Percentiles rank a stretch among this genome's conserved stretches.
These are phyloP conservation scores for Aegilops umbellulata DNA, from an alignment of 176 grass and related monocot genomes.

Conservation along the genomic window DNA sequence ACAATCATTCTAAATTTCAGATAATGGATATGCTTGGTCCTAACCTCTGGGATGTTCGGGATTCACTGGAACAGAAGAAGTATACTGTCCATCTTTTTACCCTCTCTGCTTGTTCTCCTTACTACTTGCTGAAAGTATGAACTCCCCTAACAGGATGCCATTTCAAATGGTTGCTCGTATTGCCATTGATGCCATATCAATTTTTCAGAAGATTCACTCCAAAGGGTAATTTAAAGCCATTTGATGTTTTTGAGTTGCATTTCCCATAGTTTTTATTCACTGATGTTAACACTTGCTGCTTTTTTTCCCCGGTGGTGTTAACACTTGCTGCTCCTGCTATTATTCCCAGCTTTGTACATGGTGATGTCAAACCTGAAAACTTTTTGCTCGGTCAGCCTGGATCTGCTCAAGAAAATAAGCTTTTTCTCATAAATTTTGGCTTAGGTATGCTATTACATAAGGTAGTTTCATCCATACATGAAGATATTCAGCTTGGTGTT, in stretches of 20 bases:
- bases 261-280: not conserved
- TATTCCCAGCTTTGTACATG: slow-evolving; percentile 64
- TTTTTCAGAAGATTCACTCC: not conserved
- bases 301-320: not conserved
- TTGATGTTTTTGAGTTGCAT: not conserved
- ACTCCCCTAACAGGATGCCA: not conserved
- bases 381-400: slow-evolving; percentile 76
- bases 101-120: slow-evolving; percentile 1
- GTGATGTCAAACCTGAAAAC: slow-evolving; percentile 90
- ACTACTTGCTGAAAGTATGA: not conserved
- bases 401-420: slow-evolving; percentile 65
- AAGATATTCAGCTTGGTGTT: not conserved
- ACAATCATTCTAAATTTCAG: slow-evolving; percentile 43
- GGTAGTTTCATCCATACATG: not conserved
- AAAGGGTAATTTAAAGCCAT: not conserved
- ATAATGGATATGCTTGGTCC: slow-evolving; percentile 92
- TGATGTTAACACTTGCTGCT: not conserved
- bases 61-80: slow-evolving; percentile 67
- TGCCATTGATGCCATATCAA: not conserved
- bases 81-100: slow-evolving; percentile 18
- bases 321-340: not conserved
- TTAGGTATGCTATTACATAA: slow-evolving; percentile 47
- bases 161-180: not conserved
- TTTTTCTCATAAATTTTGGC: slow-evolving; percentile 76
- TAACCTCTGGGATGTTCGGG: slow-evolving; percentile 81